Evolutionary conservation across 495 filamentous ascomycete species (phyloP).

Genomic region (Aspergillus mulundensis): DNA sequence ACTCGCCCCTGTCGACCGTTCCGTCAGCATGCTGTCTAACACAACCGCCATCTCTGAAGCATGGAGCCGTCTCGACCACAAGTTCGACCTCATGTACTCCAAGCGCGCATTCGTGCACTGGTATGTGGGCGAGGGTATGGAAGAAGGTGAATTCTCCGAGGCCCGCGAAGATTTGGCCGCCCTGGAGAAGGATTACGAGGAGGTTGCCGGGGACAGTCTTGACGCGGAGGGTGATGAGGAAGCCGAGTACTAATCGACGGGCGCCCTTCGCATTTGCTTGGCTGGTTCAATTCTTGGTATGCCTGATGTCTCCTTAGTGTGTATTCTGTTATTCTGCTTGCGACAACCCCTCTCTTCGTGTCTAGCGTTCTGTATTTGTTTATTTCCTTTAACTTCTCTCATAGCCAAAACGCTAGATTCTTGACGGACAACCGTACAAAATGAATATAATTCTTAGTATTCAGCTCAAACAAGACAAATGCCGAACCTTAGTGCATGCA

Average conservation of each 20-base stretch:
- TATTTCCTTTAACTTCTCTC: not conserved
- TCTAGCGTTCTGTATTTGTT: constrained; percentile 23
- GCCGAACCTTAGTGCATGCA: not conserved
- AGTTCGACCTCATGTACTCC: constrained; percentile 96
- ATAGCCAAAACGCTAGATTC: constrained; percentile 13
- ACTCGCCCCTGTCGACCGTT: constrained; percentile 79
- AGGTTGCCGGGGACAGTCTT: constrained; percentile 72
- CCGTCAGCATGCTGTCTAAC: constrained; percentile 88
- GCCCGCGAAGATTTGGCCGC: constrained; percentile 87
- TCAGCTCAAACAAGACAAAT: not conserved
- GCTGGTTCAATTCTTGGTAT: constrained; percentile 24
- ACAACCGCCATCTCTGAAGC: constrained; percentile 89
- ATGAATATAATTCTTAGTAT: constrained; percentile 6
- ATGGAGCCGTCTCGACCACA: constrained; percentile 83
- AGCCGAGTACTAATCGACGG: constrained; percentile 60
- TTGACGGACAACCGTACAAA: constrained; percentile 6
- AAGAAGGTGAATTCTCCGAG: constrained; percentile 91
- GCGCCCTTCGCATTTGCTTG: constrained; percentile 4
- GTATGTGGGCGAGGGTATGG: constrained; percentile 96
- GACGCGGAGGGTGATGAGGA: constrained; percentile 62
- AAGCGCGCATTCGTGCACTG: constrained; percentile 94
- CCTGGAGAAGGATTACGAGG: constrained; percentile 88
- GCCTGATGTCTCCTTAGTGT: constrained; percentile 19
- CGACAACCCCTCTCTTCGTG: constrained; percentile 32
- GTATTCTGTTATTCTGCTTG: constrained; percentile 21